Conservation (phyloP, 2,329 filamentous ascomycete species). For the Aspergillus nomiae region DNA sequence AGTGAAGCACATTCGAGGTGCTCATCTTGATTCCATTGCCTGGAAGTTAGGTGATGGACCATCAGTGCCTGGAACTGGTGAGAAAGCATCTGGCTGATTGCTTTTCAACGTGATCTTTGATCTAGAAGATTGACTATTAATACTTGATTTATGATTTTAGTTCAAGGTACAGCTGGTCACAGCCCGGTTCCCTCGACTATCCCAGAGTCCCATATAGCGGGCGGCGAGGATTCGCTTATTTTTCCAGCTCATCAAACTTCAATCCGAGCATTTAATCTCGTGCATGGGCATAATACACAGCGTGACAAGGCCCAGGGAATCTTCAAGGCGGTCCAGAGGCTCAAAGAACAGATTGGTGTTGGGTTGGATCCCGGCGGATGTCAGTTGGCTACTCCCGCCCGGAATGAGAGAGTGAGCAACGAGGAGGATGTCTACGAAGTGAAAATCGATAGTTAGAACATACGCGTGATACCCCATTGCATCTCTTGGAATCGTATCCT, state of each 20-base stretch:
- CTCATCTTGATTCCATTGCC: constrained; percentile 57
- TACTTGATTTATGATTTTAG: constrained; percentile 18
- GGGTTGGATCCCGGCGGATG: constrained; percentile 57
- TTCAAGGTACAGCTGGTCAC: constrained; percentile 12
- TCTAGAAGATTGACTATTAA: constrained; percentile 17
- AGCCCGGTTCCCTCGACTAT: constrained; percentile 43
- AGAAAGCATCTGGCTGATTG: constrained; percentile 37
- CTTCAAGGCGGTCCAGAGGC: constrained; percentile 48
- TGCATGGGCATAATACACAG: constrained; percentile 45
- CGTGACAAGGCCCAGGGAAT: constrained; percentile 51
- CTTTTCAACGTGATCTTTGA: constrained; percentile 32
- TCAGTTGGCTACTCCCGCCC: constrained; percentile 54
- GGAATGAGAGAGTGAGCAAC: constrained; percentile 53
- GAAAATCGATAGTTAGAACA: constrained; percentile 1
- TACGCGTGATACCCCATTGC: constrained; percentile 5
- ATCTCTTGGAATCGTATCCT: neutral
- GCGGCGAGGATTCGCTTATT: constrained; percentile 36
- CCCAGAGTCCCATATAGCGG: constrained; percentile 38
- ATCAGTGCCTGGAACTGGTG: constrained; percentile 57
- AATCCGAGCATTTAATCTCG: constrained; percentile 44
- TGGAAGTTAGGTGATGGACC: constrained; percentile 64
- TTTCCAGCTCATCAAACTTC: constrained; percentile 38
- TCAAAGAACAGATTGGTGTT: constrained; percentile 55
- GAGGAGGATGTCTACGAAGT: constrained; percentile 51
- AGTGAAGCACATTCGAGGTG: constrained; percentile 53